Evolutionary conservation across 2,329 filamentous ascomycete species (phyloP).

Genomic region (Ophiocordyceps australis): DNA sequence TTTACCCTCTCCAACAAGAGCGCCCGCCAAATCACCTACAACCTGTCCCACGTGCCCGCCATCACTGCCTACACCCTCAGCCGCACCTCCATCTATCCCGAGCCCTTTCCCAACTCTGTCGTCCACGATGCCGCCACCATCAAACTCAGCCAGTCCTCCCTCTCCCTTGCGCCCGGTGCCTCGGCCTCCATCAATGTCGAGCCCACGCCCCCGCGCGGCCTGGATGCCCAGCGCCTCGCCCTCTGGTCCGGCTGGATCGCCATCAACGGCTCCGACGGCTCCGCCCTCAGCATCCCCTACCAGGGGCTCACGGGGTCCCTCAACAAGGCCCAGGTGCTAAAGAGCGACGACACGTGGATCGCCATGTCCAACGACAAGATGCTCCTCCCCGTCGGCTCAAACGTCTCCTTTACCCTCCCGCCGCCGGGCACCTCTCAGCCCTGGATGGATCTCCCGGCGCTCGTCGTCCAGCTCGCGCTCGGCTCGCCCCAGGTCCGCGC

Average conservation of each 20-base stretch:
- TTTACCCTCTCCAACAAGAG: slow-evolving; percentile 39
- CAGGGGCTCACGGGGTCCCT: slow-evolving; percentile 18
- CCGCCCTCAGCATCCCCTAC: slow-evolving; percentile 19
- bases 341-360: slow-evolving; percentile 9
- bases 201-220: slow-evolving; percentile 6
- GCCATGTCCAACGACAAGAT: slow-evolving; percentile 14
- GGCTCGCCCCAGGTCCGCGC: slow-evolving; percentile 24
- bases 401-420: slow-evolving; percentile 22
- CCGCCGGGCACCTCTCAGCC: slow-evolving; percentile 15
- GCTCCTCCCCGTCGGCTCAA: slow-evolving; percentile 8
- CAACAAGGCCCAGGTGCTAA: slow-evolving; percentile 10
- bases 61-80: slow-evolving; percentile 32
- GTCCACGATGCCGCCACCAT: slow-evolving; percentile 21
- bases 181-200: slow-evolving; percentile 4
- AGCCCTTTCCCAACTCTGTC: slow-evolving; percentile 25
- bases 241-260: slow-evolving; percentile 23
- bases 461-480: slow-evolving; percentile 22
- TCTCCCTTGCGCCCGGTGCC: slow-evolving; percentile 23
- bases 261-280: slow-evolving; percentile 19
- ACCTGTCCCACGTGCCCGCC: slow-evolving; percentile 28
- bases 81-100: slow-evolving; percentile 14
- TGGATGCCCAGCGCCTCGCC: slow-evolving; percentile 16
- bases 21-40: slow-evolving; percentile 27
- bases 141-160: slow-evolving; percentile 18
- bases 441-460: slow-evolving; percentile 15